Evolutionary conservation across 2,329 filamentous ascomycete genomes (phyloP).

Genomic region (Penicillium janthinellum): DNA sequence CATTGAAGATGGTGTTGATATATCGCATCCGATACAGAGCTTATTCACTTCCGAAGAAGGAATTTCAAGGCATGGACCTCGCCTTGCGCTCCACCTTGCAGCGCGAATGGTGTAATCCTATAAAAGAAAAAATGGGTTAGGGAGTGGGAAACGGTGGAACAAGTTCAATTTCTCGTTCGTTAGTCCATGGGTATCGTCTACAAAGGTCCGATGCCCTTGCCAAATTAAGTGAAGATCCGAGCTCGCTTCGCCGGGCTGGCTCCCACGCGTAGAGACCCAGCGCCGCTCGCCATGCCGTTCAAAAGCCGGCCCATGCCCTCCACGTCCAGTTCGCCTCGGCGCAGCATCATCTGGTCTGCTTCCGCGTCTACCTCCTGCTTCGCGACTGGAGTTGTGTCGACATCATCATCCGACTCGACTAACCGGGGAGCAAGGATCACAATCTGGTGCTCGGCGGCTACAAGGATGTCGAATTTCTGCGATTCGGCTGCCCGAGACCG

Average conservation of each 20-base stretch:
- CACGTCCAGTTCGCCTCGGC: slow-evolving; percentile 48
- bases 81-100: slow-evolving; percentile 57
- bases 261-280: slow-evolving; percentile 34
- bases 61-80: slow-evolving; percentile 55
- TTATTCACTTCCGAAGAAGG: slow-evolving; percentile 40
- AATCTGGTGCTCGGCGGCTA: slow-evolving; percentile 45
- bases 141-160: slow-evolving; percentile 6
- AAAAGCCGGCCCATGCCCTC: slow-evolving; percentile 52
- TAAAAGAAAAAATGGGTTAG: neutral
- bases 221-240: slow-evolving; percentile 37
- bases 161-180: slow-evolving; percentile 7
- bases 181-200: slow-evolving; percentile 34
- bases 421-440: slow-evolving; percentile 40
- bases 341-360: slow-evolving; percentile 46
- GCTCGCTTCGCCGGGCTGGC: slow-evolving; percentile 41
- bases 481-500: slow-evolving; percentile 24
- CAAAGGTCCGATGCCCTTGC: slow-evolving; percentile 13
- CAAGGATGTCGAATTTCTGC: slow-evolving; percentile 41
- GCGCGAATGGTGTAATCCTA: slow-evolving; percentile 41
- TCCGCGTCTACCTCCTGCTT: slow-evolving; percentile 26
- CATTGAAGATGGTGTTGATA: slow-evolving; percentile 39
- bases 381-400: slow-evolving; percentile 10
- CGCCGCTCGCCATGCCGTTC: slow-evolving; percentile 43
- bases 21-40: slow-evolving; percentile 58
- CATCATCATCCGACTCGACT: slow-evolving; percentile 28